phyloP scores from a whole-genome alignment of 257 asterid species.

The Ajuga chamaepitys region DNA sequence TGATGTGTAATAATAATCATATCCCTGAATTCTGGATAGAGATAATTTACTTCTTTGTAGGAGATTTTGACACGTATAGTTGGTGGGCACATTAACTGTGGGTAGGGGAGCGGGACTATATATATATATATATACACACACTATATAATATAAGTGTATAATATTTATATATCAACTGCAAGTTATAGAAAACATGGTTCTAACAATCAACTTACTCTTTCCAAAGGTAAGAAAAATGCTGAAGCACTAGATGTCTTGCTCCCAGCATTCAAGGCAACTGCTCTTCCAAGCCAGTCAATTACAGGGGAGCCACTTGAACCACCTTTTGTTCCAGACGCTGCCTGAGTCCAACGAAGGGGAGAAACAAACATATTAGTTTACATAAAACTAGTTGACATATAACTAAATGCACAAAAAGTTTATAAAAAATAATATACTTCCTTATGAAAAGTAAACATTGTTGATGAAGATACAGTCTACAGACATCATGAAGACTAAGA shows the following conservation, averaged over 20 bases:
- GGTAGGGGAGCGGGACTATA: no score
- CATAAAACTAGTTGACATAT: background rate
- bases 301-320: constrained; percentile 99
- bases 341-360: constrained; percentile 38
- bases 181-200: constrained; percentile 3
- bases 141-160: no score
- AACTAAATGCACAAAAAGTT: background rate
- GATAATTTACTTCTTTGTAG: no score
- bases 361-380: background rate
- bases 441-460: background rate
- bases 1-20: no score
- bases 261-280: constrained; percentile 99
- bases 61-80: no score
- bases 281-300: constrained; percentile 99
- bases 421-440: constrained; percentile 4
- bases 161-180: background rate
- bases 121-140: no score
- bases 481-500: background rate
- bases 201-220: constrained; percentile 53
- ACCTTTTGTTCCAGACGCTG: constrained; percentile 99
- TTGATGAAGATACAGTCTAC: background rate
- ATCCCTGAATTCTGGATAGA: no score
- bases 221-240: constrained; percentile 96
- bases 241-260: constrained; percentile 98
- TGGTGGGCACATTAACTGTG: no score